These are phyloP conservation scores for Exophiala spinifera DNA, from an alignment of 2,329 filamentous ascomycete species.

Conservation along the genomic window DNA sequence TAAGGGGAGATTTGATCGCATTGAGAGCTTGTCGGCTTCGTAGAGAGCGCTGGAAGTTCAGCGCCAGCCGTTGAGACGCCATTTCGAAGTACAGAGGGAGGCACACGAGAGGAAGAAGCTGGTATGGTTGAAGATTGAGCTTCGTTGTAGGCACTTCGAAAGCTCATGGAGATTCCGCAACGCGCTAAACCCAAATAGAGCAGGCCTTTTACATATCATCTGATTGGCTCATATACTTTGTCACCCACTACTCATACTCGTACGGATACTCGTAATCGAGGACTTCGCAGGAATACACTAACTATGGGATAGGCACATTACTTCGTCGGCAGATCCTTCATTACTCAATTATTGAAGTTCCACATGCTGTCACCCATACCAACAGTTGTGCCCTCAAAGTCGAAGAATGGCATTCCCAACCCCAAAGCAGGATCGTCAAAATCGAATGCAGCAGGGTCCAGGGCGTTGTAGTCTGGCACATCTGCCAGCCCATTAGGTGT, in stretches of 20 bases:
- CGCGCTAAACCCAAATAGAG: neutral
- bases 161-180: constrained; percentile 5
- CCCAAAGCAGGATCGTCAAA: constrained; percentile 29
- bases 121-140: constrained; percentile 15
- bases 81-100: constrained; percentile 47
- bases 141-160: constrained; percentile 8
- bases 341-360: constrained; percentile 19
- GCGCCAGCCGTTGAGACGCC: constrained; percentile 95
- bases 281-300: too few species aligned
- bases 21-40: constrained; percentile 82
- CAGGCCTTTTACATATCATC: constrained; percentile 7
- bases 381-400: constrained; percentile 31
- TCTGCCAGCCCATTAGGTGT: constrained; percentile 13
- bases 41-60: constrained; percentile 87
- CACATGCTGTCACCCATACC: constrained; percentile 23
- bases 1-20: constrained; percentile 70
- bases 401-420: constrained; percentile 31
- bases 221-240: constrained; percentile 14
- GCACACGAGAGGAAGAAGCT: constrained; percentile 7
- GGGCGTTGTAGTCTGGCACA: constrained; percentile 21
- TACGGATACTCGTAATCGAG: too few species aligned
- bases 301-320: too few species aligned
- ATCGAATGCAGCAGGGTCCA: constrained; percentile 27
- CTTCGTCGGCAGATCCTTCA: neutral
- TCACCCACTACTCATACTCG: neutral